Percentiles rank a stretch among this genome's conserved stretches.
phyloP scores from a whole-genome alignment of 225 moss, liverwort and hornwort species.

The Antitrichia curtipendula region DNA sequence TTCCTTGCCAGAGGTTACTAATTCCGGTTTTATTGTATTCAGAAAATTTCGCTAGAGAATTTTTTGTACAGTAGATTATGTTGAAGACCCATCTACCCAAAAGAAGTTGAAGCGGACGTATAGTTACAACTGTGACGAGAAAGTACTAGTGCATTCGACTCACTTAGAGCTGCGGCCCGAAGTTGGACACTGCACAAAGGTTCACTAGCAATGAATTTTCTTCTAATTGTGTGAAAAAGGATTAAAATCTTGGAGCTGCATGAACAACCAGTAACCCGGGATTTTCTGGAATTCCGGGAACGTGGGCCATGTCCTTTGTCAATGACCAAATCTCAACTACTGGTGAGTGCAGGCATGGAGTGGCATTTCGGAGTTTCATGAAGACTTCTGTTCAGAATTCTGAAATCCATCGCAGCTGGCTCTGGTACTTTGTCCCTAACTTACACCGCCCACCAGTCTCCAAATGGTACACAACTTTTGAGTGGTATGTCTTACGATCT shows the following conservation, averaged over 20 bases:
- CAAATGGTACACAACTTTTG: background rate
- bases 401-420: slow-evolving; percentile 3
- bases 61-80: background rate
- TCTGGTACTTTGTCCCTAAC: background rate
- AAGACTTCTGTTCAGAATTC: background rate
- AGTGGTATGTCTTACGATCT: background rate
- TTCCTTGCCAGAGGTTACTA: background rate
- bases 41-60: background rate
- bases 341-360: background rate
- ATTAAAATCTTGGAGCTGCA: background rate
- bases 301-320: background rate
- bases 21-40: background rate
- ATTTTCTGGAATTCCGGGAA: background rate
- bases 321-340: background rate
- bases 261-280: background rate
- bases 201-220: background rate
- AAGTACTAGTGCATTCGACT: background rate
- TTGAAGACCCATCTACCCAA: background rate
- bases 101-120: background rate
- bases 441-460: background rate
- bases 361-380: background rate
- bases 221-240: too few relatives aligned
- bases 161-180: background rate
- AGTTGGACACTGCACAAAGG: too few relatives aligned
- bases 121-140: background rate